Base-by-base conservation (phyloP, 805 yeast genomes). In the Barnettozyma salicaria region DNA sequence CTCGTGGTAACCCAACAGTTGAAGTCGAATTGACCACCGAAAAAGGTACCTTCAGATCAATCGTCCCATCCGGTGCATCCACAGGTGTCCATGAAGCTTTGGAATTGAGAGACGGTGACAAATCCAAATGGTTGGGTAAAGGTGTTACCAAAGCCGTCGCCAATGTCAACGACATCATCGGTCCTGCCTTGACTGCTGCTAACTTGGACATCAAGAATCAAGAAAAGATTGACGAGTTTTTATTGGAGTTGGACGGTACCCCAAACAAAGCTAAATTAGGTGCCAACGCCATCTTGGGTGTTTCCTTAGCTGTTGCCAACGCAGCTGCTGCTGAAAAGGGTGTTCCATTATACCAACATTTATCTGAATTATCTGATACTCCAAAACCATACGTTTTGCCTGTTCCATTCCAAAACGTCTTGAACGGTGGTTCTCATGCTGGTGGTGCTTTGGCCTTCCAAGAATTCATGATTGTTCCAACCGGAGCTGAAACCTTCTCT, bases 1-100 rank as follows among this genome's bases (percentile, higher is more conserved):
- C 97, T 59, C 87, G 98, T 74, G 97, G 97, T 73, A 92, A 90
- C 81, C 98, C 98, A 74, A 90, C 98, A 56, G 98, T 92, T 58
- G 97, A 92, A 80, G 97, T 92, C 55, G 97, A 92, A 63, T 61
- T 90, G 59, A 73, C 82, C 77, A 90, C 98, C 62, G 90, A 75
- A 49, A 78, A 84, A 62, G 98, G 98, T 62, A 59, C 77, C 51
- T 89, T 87, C 94, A 84, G 97, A 71, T 78, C 97, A 54, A 89
- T 90, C 63, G 98, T 92, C 48, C 98, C 98, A 67, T 88, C 97
- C 52, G 98, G 98, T 74, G 98, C 98, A 53, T 90, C 97, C 61
- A 92, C 98, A 49, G 98, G 98, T 81, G 68, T 84, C 68, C 95
- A 87, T 71, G 98, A 92, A 78, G 98, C 98, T 57, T 73, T 89